Evolutionary conservation across 352 stramenopile genomes (phyloP).

Genomic region (Blastocystis sp.): DNA sequence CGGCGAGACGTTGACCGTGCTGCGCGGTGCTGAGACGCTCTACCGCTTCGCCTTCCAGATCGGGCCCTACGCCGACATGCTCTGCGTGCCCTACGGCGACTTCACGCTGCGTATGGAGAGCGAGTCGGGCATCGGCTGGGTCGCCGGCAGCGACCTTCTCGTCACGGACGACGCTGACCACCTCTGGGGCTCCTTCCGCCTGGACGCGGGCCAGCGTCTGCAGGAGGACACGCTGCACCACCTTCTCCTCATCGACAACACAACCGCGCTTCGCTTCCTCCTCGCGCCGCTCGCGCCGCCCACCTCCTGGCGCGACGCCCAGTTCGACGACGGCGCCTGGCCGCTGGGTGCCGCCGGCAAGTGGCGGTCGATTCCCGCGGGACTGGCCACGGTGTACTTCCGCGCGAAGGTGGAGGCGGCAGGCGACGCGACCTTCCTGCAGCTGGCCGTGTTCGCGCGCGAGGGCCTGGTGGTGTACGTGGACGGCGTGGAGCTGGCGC

Average conservation of each 20-base stretch:
- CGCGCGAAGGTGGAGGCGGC: not conserved
- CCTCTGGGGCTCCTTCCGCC: not conserved
- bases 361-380: not conserved
- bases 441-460: not conserved
- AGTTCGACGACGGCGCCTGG: conserved; percentile 9
- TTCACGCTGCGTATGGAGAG: not conserved
- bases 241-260: not conserved
- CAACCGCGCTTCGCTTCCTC: not conserved
- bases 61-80: not conserved
- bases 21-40: not conserved
- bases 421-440: not conserved
- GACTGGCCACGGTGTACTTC: conserved; percentile 53
- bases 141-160: conserved; percentile 12
- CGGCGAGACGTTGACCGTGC: not conserved
- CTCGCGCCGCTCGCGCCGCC: not conserved
- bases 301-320: not conserved
- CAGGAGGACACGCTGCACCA: not conserved
- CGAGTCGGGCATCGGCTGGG: not conserved
- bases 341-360: not conserved
- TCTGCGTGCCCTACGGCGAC: not conserved
- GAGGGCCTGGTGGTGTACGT: conserved; percentile 35
- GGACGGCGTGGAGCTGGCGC: not conserved
- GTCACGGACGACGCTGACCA: not conserved
- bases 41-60: not conserved
- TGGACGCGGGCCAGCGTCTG: not conserved